Evolutionary conservation across 306 rosid genomes (phyloP), one percentile per base, ranked within the genome.

Genomic region (Mimosa pudica): DNA sequence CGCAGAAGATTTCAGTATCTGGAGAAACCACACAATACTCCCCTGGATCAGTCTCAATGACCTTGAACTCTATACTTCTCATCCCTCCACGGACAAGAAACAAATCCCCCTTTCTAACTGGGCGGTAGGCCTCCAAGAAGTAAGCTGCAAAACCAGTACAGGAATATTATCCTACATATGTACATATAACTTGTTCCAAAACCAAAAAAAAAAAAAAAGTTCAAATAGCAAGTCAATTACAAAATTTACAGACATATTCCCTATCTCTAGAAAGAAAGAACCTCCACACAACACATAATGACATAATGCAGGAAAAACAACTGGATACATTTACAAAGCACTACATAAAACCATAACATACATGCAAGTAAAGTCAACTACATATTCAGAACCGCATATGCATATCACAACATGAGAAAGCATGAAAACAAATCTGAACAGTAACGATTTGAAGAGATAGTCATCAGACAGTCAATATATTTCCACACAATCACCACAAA

Each of bases 41-140:
- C 66, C 87, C 82, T 10, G 93, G 91, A 81, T 89, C 93, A 20
- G 90, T 89, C 74, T 89, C 93, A 70, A 87, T 86, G 52, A 89
- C 91, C 85, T 89, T 89, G 80, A 89, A 89, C 82, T 89, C 93
- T 42, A 89, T 83, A 79, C 91, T 84, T 86, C 93, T 82, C 91
- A 82, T 86, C 64, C 90, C 91, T 79, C 91, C 93, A 44, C 93
- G 87, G 45, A 89, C 89, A 62, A 87, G 84, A 78, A 89, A 87
- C 64, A 89, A 73, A 82, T 89, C 93, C 24, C 91, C 93, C 72
- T 82, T 89, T 80, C 89, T 89, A 65, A 89, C 87, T 32, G 91
- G 93, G 33, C 93, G 93, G 74, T 87, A 89, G 83, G 93, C 82
- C 72, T 87, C 90, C 85, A 84, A 58, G 85, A 89, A 89, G 74